Base-by-base conservation (phyloP, 1,284 basidiomycete genomes). In the Ceratobasidium sp. region DNA sequence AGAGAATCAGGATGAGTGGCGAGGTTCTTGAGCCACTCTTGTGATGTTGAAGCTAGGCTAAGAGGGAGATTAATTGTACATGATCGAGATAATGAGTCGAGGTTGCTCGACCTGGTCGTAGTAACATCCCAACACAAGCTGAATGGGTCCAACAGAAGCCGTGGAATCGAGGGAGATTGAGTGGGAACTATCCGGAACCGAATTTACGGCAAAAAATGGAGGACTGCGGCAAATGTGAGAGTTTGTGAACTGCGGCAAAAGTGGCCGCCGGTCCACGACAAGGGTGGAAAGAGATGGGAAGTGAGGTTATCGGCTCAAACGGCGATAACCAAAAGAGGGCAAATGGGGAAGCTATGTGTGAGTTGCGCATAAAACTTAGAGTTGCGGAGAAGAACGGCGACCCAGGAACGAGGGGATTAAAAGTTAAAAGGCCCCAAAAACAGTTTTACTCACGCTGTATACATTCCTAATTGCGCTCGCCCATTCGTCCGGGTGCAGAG, bases 401-500 rank as follows among this genome's bases (percentile, higher is more conserved):
- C 66, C 18, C 33, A 72, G 16, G 44, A 73, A 33, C 49, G 8
- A 12, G 11, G 11, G 36, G 11, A 38, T 38, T 38, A 9, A 38
- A 38, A 38, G 8, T 38, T 12, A 12, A 48, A 21, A 18, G n/a
- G 21, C 6, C 36, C n/a, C 49, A 21, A 40, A 33, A n/a, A 18
- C 12, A 42, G 44, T 18, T n/a, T n/a, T 38, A 53, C 83, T 25
- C 61, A 94, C 94, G 77, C 84, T 85, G 77, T 91, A 87, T 0
- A 97, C 86, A 79, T 99, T 99, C n/a, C 84, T 80, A 21, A 97
- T 83, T 0, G 96, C 96, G 73, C 86, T 86, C 0, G 82, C 79
- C 97, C 97, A 99, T 83, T 99, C 96, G 62, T 87, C 81, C 0
- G 97, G 97, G 79, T 98, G 95, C 18, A 99, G 82, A 0, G 97